Percentiles rank a stretch among this genome's conserved stretches.
Conservation (phyloP, 2,329 filamentous ascomycete species). For the Xylaria sp. region DNA sequence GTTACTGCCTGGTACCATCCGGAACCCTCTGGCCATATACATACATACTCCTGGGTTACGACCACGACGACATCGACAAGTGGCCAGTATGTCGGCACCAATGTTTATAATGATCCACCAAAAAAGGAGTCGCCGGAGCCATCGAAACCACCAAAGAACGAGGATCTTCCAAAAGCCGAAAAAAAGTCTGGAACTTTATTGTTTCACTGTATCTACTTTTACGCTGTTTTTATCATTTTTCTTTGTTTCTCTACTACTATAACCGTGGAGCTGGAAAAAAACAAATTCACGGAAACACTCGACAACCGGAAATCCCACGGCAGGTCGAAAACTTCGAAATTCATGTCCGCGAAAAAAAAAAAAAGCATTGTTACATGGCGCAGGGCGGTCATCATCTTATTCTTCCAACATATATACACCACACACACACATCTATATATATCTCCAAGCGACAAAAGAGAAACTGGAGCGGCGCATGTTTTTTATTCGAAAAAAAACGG, state of each 20-base stretch:
- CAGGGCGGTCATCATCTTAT: conserved; percentile 17
- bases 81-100: conserved; percentile 16
- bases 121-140: neutral
- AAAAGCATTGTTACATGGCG: conserved; percentile 30
- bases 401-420: neutral
- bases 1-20: neutral
- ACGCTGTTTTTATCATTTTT: conserved; percentile 8
- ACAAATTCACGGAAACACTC: neutral
- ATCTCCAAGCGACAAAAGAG: neutral
- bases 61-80: conserved; percentile 4
- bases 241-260: conserved; percentile 15
- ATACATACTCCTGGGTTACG: neutral
- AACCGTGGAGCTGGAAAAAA: conserved; percentile 31
- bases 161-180: conserved; percentile 17
- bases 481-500: neutral
- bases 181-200: conserved; percentile 25
- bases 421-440: conserved; percentile 7
- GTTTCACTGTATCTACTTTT: conserved; percentile 28
- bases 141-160: neutral
- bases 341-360: neutral
- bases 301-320: neutral
- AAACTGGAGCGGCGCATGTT: conserved; percentile 14
- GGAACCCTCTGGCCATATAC: neutral
- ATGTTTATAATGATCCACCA: conserved; percentile 18
- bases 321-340: neutral